A percentile compares a stretch with the other conserved stretches of the same genome.
These are phyloP conservation scores for Juglanconis oblonga DNA, from an alignment of 2,329 filamentous ascomycete species.

Conservation along the genomic window DNA sequence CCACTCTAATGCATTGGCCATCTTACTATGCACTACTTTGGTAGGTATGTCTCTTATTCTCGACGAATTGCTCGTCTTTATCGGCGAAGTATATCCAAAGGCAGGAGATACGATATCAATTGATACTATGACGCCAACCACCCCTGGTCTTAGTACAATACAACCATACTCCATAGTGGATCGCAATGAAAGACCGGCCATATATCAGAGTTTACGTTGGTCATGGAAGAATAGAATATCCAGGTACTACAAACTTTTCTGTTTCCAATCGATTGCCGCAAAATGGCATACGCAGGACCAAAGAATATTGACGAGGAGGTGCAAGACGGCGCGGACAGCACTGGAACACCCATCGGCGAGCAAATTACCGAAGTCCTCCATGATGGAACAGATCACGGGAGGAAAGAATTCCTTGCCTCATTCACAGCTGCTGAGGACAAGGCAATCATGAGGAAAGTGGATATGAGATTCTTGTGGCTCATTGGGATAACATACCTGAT, in stretches of 20 bases:
- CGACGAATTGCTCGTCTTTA: not conserved
- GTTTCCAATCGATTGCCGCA: not conserved
- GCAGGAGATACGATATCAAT: not conserved
- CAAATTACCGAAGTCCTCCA: not conserved
- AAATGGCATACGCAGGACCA: not conserved
- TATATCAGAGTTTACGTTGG: not conserved
- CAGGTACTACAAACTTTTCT: not conserved
- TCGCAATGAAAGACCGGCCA: not conserved
- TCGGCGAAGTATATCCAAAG: not conserved
- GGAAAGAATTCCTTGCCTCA: conserved; percentile 30
- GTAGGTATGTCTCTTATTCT: not conserved
- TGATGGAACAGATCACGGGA: not conserved
- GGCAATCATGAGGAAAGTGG: conserved; percentile 38
- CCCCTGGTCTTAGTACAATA: not conserved
- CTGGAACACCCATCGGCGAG: not conserved
- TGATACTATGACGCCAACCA: not conserved
- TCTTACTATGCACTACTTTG: not conserved
- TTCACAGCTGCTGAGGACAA: conserved; percentile 37
- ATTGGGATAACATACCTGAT: conserved; percentile 40
- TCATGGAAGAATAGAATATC: not conserved
- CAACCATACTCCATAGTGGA: not conserved
- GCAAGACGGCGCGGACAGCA: not conserved
- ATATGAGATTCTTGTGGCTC: conserved; percentile 33
- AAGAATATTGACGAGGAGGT: not conserved
- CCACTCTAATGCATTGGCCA: not conserved